These are phyloP conservation scores for Primulina eburnea DNA, from an alignment of 257 asterid genomes.

Conservation along the genomic window DNA sequence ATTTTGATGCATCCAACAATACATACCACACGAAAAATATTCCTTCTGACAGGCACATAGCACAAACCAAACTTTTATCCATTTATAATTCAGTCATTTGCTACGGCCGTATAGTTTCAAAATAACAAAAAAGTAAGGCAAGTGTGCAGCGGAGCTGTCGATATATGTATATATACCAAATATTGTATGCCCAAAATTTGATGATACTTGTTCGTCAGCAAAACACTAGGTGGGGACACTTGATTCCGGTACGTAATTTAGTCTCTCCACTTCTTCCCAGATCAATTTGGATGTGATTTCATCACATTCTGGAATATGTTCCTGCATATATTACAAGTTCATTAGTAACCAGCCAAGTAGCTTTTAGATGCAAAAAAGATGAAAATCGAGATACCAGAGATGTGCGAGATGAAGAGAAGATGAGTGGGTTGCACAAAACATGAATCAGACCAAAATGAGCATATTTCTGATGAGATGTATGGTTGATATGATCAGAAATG, in stretches of 20 bases:
- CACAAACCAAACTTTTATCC: background rate
- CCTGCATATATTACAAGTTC: conserved; percentile 35
- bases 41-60: background rate
- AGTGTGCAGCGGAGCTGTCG: conserved; percentile 24
- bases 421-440: background rate
- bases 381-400: background rate
- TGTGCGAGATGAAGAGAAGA: background rate
- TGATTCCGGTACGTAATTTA: conserved; percentile 43
- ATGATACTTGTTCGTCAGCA: conserved; percentile 1
- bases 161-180: conserved; percentile 24
- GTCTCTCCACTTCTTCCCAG: conserved; percentile 67
- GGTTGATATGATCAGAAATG: background rate
- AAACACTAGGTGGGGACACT: conserved; percentile 34
- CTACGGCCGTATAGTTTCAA: conserved; percentile 6
- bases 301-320: conserved; percentile 68
- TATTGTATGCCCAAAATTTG: conserved; percentile 20
- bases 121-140: conserved; percentile 22
- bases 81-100: background rate
- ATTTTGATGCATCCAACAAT: background rate
- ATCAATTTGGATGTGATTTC: conserved; percentile 62
- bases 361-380: background rate
- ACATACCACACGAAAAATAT: background rate
- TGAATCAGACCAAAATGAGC: background rate
- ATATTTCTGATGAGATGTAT: no score
- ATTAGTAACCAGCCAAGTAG: background rate